Base-by-base conservation (phyloP, 192 early-diverging fungal genomes). In the Coemansia sp. region DNA sequence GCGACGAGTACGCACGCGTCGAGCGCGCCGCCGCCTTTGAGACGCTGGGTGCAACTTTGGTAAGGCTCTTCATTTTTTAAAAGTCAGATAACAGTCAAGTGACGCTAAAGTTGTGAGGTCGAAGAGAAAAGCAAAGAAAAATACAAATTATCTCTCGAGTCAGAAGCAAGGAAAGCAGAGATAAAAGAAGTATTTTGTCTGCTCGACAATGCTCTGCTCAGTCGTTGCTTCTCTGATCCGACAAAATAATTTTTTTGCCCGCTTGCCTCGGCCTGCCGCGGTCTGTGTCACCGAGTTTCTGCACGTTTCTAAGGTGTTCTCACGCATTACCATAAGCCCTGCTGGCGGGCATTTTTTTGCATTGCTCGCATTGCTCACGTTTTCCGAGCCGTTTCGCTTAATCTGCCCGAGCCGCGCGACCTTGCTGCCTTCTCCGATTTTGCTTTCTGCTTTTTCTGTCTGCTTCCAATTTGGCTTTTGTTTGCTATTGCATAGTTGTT, bases 1-100 rank as follows among this genome's bases (percentile, higher is more conserved):
- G 95, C 52, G 89, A 85, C 42, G 89, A 88, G 83, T 89, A 92
- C 33, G 73, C 50, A 60, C 87, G 85, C 38, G 48, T 50, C 24
- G 71, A 50, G 43, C 54, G 67, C 52, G 56, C 50, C 11, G 76
- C 64, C 31, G 71, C 42, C 58, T 70, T 75, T 54, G 64, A 40
- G 28, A 67, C 78, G 40, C 68, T 72, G 43, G 73, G 78, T 24
- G 73, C 58, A 61, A 76, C 61, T 59, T 79, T 79, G 69, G 66
- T 48, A 55, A 79, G 48, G 60, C 64, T 77, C 74, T 71, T 56
- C 73, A 76, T 76, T 44, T n/a, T 40, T 40, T 40, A 16, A n/a
- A 38, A 40, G 31, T 8, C 12, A 40, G 35, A 40, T 40, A 16
- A 16, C 35, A 16, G 16, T 16, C n/a, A 16, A 40, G 35, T 40